Base-by-base conservation (phyloP, 2,329 filamentous ascomycete genomes). In the Thelonectria discophora region DNA sequence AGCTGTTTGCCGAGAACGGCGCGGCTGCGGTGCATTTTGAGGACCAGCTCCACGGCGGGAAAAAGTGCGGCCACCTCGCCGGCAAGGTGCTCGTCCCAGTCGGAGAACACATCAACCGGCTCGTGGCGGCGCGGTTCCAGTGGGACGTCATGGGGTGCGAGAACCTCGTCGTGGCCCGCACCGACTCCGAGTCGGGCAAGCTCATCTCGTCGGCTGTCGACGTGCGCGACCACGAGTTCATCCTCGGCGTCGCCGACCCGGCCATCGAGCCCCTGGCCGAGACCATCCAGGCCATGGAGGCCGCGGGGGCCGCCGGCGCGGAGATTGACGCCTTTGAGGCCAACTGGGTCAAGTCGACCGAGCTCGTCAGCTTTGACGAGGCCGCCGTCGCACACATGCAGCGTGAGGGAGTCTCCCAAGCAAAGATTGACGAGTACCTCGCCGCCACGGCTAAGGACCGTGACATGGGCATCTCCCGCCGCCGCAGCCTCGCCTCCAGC, bases 131-230 rank as follows among this genome's bases (percentile, higher is more conserved):
- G 3, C 89, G 95, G 62, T 97, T 97, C 81, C 95, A 99, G 75
- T 99, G 94, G 94, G 95, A 99, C 73, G 84, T 97, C 70, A 98
- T 99, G 94, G 95, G 94, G 48, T 89, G 88, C 54, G 95, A 99
- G 80, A 98, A 97, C 76, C 84, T 98, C 4, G 88, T 98, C 43
- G 95, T 99, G 74, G 95, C 95, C 3, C 89, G 95, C 60, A 98
- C 95, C 1, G 95, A 99, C 77, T 96, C 93, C 1, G 95, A 98
- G 78, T 97, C 92, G 64, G 95, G 94, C 47, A 94, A 90, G 75
- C 85, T 99, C 20, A 84, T 99, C 57, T 96, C 91, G 60, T 97
- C 91, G 62, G 92, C 93, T 13, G 91, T 99, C 65, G 95, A 99
- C 74, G 90, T 93, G 6, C 90, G 95, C 60, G 95, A 99, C 74